Percentiles rank a stretch among this genome's conserved stretches.
Evolutionary conservation across 345 rosid species (phyloP).

Genomic region (Eutrema heterophyllum): DNA sequence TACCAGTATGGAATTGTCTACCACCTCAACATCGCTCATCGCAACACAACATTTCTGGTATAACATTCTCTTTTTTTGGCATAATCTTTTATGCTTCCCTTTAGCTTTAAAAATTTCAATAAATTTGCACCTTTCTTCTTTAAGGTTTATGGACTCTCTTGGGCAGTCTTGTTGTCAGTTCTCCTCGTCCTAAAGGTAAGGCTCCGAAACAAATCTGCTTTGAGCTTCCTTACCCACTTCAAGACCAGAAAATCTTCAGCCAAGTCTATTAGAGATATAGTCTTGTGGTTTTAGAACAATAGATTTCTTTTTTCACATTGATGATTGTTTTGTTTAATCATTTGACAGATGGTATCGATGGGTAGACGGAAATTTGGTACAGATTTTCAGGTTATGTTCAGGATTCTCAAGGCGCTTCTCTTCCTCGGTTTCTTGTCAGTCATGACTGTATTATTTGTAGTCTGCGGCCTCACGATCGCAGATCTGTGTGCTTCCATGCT

Average conservation of each 20-base stretch:
- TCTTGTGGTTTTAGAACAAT: neutral
- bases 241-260: neutral
- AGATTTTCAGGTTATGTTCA: constrained; percentile 84
- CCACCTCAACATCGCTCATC: constrained; percentile 83
- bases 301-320: neutral
- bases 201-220: neutral
- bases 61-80: neutral
- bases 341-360: constrained; percentile 69
- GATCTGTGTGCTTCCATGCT: constrained; percentile 74
- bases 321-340: neutral
- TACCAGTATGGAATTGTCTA: constrained; percentile 94
- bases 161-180: constrained; percentile 59
- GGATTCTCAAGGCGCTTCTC: constrained; percentile 92
- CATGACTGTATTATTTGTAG: constrained; percentile 79
- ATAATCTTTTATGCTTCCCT: neutral
- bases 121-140: constrained; percentile 15
- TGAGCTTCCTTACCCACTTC: neutral
- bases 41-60: constrained; percentile 61
- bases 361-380: constrained; percentile 74
- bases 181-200: constrained; percentile 80
- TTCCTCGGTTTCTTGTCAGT: constrained; percentile 83
- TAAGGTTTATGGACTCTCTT: constrained; percentile 88
- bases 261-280: neutral
- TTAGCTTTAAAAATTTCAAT: neutral
- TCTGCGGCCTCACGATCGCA: constrained; percentile 51